These are phyloP conservation scores for Vitis hybrid DNA, from an alignment of 177 flowering plant genomes.

Conservation along the genomic window DNA sequence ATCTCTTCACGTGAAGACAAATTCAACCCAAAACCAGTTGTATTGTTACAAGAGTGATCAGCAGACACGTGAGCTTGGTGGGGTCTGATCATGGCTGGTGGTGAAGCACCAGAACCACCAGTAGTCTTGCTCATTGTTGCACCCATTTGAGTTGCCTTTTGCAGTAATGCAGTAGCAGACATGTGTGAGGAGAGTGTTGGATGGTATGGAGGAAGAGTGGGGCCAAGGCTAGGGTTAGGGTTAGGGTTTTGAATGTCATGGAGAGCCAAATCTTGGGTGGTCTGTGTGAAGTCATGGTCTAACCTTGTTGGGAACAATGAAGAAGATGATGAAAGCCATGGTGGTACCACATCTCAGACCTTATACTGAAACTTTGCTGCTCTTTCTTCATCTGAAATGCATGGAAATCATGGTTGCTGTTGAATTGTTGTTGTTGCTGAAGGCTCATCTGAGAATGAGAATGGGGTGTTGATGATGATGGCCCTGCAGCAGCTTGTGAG, in stretches of 20 bases:
- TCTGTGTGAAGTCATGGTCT: conserved; percentile 31
- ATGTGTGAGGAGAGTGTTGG: conserved; percentile 57
- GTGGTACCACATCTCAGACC: conserved; percentile 48
- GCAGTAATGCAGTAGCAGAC: conserved; percentile 95
- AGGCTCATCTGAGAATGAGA: conserved; percentile 15
- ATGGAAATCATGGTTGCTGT: conserved; percentile 25
- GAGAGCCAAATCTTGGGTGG: conserved; percentile 14
- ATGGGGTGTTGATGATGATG: conserved; percentile 19
- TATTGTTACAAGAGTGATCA: conserved; percentile 9
- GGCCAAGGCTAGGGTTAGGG: conserved; percentile 45
- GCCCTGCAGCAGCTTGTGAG: conserved; percentile 5
- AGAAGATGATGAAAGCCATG: conserved; percentile 47
- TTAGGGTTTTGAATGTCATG: conserved; percentile 12
- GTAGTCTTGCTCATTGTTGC: conserved; percentile 49
- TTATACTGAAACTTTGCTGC: conserved; percentile 34
- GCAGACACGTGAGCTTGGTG: conserved; percentile 52
- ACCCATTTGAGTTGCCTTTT: conserved; percentile 95
- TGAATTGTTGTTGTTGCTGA: conserved; percentile 27
- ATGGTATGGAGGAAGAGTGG: conserved; percentile 27
- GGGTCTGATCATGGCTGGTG: conserved; percentile 30
- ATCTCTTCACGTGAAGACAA: conserved; percentile 53
- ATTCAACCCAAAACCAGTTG: conserved; percentile 48
- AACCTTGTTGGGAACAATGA: conserved; percentile 33
- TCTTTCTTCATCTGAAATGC: conserved; percentile 51
- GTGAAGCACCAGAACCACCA: conserved; percentile 10